These are phyloP conservation scores for Pyrenochaeta sp. DNA, from an alignment of 2,329 filamentous ascomycete species.

Conservation along the genomic window DNA sequence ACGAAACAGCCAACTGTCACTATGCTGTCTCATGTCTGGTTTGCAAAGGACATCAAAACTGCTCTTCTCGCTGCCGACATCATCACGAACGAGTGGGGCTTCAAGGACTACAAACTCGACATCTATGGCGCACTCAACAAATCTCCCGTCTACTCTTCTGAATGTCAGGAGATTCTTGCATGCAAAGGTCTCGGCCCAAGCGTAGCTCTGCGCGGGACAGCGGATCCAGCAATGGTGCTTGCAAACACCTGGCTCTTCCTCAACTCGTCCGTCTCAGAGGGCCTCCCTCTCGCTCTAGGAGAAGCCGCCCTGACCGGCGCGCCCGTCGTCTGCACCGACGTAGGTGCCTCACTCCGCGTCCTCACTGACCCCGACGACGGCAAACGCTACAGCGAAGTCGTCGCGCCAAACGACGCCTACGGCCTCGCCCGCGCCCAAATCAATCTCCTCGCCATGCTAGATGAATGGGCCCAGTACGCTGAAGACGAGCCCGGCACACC, in stretches of 20 bases:
- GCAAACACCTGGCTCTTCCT: slow-evolving; percentile 55
- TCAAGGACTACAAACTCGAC: slow-evolving; percentile 68
- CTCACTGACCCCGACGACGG: slow-evolving; percentile 60
- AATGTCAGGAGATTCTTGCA: slow-evolving; percentile 65
- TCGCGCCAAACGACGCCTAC: slow-evolving; percentile 69
- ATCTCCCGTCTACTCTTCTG: slow-evolving; percentile 66
- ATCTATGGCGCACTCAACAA: slow-evolving; percentile 71
- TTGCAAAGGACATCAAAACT: slow-evolving; percentile 69
- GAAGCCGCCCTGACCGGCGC: slow-evolving; percentile 65
- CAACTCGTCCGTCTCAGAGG: slow-evolving; percentile 65
- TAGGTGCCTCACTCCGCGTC: slow-evolving; percentile 63
- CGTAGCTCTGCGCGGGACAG: slow-evolving; percentile 63
- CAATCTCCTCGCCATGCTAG: slow-evolving; percentile 67
- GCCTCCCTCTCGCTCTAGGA: slow-evolving; percentile 64
- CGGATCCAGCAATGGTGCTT: slow-evolving; percentile 59
- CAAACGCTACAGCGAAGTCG: slow-evolving; percentile 66
- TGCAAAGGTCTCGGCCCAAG: slow-evolving; percentile 60
- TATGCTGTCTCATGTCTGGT: slow-evolving; percentile 69
- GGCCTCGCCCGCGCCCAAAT: slow-evolving; percentile 69
- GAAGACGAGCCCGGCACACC: slow-evolving; percentile 55
- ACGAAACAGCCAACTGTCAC: slow-evolving; percentile 67
- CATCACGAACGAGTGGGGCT: slow-evolving; percentile 71
- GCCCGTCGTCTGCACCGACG: slow-evolving; percentile 64
- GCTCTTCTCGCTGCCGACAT: slow-evolving; percentile 70
- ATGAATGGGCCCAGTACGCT: slow-evolving; percentile 67